Conservation (phyloP, 164 flowering plant species). For the Stephania yunnanensis region DNA sequence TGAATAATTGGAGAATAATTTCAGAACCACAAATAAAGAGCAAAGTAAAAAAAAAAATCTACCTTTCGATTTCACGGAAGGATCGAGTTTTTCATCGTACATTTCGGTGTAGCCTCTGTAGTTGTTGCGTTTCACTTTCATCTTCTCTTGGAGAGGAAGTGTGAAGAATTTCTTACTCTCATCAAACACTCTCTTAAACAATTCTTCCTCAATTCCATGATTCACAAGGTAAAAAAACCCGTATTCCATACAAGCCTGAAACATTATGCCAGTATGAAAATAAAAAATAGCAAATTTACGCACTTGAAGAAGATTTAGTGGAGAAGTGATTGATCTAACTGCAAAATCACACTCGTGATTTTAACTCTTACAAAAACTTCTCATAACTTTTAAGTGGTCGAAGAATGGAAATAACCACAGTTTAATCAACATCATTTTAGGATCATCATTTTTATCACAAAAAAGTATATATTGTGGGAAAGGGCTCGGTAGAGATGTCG, state of each 20-base stretch:
- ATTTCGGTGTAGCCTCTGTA: slow-evolving; percentile 67
- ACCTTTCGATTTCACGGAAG: slow-evolving; percentile 50
- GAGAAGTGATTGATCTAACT: too few relatives aligned
- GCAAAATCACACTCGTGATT: too few relatives aligned
- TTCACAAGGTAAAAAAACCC: slow-evolving; percentile 89
- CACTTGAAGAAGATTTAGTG: too few relatives aligned
- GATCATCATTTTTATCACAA: too few relatives aligned
- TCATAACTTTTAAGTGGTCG: too few relatives aligned
- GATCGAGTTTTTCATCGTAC: slow-evolving; percentile 61
- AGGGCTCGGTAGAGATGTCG: too few relatives aligned
- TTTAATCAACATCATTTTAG: too few relatives aligned
- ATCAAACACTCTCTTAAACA: slow-evolving; percentile 43
- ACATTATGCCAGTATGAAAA: too few relatives aligned
- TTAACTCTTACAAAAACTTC: too few relatives aligned
- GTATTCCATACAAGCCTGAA: slow-evolving; percentile 64
- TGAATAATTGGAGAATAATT: background rate
- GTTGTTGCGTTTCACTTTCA: slow-evolving; percentile 45
- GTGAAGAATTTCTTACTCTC: slow-evolving; percentile 63
- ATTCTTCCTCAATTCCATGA: slow-evolving; percentile 68
- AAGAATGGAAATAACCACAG: too few relatives aligned
- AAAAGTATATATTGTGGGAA: too few relatives aligned
- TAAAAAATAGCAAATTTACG: too few relatives aligned
- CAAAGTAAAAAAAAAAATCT: background rate
- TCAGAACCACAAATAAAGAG: background rate
- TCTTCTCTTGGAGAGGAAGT: slow-evolving; percentile 63